Evolutionary conservation across 495 filamentous ascomycete genomes (phyloP).

Genomic region (Talaromyces borbonicus): DNA sequence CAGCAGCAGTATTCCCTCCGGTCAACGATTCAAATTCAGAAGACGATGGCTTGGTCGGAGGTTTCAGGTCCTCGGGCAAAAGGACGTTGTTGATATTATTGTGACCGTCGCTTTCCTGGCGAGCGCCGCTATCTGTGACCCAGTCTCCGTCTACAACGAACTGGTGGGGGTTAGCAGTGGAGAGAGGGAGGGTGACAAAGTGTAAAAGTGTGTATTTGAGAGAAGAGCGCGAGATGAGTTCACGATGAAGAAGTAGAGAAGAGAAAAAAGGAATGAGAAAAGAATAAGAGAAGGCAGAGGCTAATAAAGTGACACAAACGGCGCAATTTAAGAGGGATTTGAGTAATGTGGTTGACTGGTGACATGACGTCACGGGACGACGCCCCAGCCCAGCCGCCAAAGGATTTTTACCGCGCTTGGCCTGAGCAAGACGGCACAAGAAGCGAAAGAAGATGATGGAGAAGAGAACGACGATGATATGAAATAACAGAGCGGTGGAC

Average conservation of each 20-base stretch:
- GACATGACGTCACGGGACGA: slow-evolving; percentile 7
- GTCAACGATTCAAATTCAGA: slow-evolving; percentile 8
- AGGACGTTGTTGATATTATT: slow-evolving; percentile 88
- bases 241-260: slow-evolving; percentile 4
- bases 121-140: slow-evolving; percentile 67
- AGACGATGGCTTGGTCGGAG: slow-evolving; percentile 26
- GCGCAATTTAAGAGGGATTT: neutral
- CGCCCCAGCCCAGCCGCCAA: slow-evolving; percentile 2
- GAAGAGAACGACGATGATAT: too few species aligned
- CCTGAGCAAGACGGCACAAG: too few species aligned
- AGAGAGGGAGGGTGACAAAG: neutral
- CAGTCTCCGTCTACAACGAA: slow-evolving; percentile 89
- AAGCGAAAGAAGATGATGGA: too few species aligned
- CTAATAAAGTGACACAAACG: neutral
- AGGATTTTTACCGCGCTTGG: too few species aligned
- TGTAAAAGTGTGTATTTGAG: too few species aligned
- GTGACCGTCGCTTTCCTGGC: slow-evolving; percentile 65
- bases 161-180: slow-evolving; percentile 29
- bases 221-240: too few species aligned
- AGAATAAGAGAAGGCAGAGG: slow-evolving; percentile 5
- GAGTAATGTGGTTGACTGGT: slow-evolving; percentile 7
- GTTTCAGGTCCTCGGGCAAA: slow-evolving; percentile 56
- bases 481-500: too few species aligned
- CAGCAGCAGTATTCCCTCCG: slow-evolving; percentile 16
- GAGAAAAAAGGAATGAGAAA: slow-evolving; percentile 5